phyloP scores from a whole-genome alignment of 768 basidiomycete species.

The Naganishia kalamii region DNA sequence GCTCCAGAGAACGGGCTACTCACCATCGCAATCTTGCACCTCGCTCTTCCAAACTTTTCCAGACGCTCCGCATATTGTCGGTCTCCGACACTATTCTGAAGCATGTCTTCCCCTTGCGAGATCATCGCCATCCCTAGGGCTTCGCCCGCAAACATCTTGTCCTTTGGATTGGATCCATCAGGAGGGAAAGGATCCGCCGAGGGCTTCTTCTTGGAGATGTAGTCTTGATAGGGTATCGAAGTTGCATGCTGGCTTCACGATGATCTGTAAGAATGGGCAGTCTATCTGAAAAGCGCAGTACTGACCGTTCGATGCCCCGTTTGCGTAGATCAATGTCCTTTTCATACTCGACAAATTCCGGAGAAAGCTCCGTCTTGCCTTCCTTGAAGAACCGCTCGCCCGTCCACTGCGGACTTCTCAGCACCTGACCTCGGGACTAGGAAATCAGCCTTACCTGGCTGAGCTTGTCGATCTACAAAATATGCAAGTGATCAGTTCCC shows the following conservation, averaged over 20 bases:
- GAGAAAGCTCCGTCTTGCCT: slow-evolving; percentile 70
- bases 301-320: slow-evolving; percentile 67
- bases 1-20: slow-evolving; percentile 41
- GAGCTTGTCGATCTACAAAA: not conserved
- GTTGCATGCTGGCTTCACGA: slow-evolving; percentile 60
- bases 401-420: slow-evolving; percentile 58
- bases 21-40: slow-evolving; percentile 69
- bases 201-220: slow-evolving; percentile 66
- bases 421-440: not conserved
- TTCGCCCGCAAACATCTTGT: slow-evolving; percentile 70
- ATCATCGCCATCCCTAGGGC: slow-evolving; percentile 81
- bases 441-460: not conserved
- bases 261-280: not conserved
- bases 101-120: slow-evolving; percentile 64
- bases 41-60: slow-evolving; percentile 68
- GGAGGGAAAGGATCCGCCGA: slow-evolving; percentile 54
- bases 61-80: slow-evolving; percentile 60
- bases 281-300: slow-evolving; percentile 12
- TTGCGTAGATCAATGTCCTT: slow-evolving; percentile 74
- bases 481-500: not conserved
- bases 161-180: slow-evolving; percentile 52
- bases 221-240: slow-evolving; percentile 64
- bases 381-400: slow-evolving; percentile 79
- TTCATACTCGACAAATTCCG: slow-evolving; percentile 75
- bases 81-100: slow-evolving; percentile 10